Evolutionary conservation across 345 rosid species (phyloP).

Genomic region (Syzygium oleosum): DNA sequence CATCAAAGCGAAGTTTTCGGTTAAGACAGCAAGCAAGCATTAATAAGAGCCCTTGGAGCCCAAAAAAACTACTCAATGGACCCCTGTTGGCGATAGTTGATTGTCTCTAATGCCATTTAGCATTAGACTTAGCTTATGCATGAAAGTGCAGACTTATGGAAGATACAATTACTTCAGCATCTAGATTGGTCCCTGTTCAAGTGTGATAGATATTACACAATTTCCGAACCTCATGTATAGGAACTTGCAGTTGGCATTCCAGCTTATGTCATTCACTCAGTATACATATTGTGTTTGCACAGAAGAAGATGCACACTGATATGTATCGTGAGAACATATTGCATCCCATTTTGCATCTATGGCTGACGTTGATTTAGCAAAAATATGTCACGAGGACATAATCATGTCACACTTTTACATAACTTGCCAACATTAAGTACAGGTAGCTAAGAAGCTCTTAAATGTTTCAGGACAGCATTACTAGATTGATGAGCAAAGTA

Average conservation of each 20-base stretch:
- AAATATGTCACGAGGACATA: neutral
- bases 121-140: neutral
- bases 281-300: neutral
- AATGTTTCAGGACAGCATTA: conserved; percentile 45
- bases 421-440: neutral
- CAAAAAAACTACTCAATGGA: neutral
- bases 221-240: neutral
- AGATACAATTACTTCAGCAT: neutral
- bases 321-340: neutral
- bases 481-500: conserved; percentile 59
- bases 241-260: neutral
- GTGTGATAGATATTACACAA: neutral
- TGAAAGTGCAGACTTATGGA: neutral
- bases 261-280: neutral
- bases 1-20: neutral
- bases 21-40: neutral
- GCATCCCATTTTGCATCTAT: neutral
- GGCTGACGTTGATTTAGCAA: neutral
- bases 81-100: neutral
- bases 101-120: neutral
- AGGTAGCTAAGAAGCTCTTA: conserved; percentile 15
- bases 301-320: neutral
- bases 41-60: neutral
- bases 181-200: neutral
- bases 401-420: neutral